Evolutionary conservation across 2,329 filamentous ascomycete genomes (phyloP).

Genomic region (Furcasterigmium furcatum): DNA sequence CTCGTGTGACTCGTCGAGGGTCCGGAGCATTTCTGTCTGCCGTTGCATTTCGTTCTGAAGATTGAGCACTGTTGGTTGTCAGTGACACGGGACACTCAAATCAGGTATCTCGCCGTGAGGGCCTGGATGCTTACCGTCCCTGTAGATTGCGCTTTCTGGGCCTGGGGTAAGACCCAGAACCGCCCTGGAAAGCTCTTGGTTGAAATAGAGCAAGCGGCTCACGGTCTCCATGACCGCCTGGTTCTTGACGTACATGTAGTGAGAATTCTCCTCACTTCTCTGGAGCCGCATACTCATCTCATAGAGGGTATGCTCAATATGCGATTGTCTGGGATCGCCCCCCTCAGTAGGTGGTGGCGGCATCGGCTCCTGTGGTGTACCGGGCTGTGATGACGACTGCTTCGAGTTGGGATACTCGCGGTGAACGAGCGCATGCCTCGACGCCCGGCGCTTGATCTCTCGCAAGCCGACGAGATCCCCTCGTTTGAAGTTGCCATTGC

Average conservation of each 20-base stretch:
- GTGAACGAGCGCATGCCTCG: constrained; percentile 88
- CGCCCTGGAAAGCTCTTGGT: constrained; percentile 76
- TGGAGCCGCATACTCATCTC: constrained; percentile 74
- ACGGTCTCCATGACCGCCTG: constrained; percentile 80
- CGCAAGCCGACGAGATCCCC: constrained; percentile 87
- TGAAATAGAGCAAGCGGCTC: constrained; percentile 68
- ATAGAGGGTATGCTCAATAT: constrained; percentile 78
- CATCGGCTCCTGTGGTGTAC: constrained; percentile 80
- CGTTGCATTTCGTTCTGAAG: constrained; percentile 60
- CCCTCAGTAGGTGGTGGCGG: constrained; percentile 63
- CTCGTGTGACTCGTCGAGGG: constrained; percentile 65
- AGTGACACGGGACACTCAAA: background rate
- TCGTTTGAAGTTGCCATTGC: constrained; percentile 93
- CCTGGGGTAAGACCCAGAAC: constrained; percentile 72
- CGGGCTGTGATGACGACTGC: constrained; percentile 70
- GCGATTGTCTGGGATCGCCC: constrained; percentile 69
- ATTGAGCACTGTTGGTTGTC: constrained; percentile 38
- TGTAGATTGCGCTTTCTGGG: constrained; percentile 72
- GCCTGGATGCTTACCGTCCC: constrained; percentile 64
- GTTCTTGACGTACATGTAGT: constrained; percentile 76
- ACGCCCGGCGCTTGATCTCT: constrained; percentile 94
- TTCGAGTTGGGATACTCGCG: constrained; percentile 84
- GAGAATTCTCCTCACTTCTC: constrained; percentile 79
- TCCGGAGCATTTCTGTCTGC: constrained; percentile 54
- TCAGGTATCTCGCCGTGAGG: background rate